A percentile compares a stretch with the other conserved stretches of the same genome.
These are phyloP conservation scores for Tolypocladium tundrense DNA, from an alignment of 2,329 filamentous ascomycete genomes.

Conservation along the genomic window DNA sequence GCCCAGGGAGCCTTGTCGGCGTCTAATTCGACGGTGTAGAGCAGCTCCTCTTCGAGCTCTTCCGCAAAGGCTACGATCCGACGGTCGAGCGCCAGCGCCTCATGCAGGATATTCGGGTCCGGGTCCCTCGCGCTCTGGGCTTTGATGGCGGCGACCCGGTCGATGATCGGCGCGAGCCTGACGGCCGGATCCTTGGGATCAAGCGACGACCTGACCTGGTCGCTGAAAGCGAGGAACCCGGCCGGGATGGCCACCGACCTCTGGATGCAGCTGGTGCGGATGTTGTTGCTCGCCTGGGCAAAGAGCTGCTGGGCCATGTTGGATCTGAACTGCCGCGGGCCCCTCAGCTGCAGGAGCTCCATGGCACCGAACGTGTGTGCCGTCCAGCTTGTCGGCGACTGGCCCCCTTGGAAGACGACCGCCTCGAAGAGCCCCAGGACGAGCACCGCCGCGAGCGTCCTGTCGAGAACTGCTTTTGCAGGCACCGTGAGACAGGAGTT, in stretches of 20 bases:
- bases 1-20: conserved; percentile 5
- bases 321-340: conserved; percentile 10
- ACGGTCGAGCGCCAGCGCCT: conserved; percentile 11
- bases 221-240: conserved; percentile 9
- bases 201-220: conserved; percentile 4
- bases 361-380: conserved; percentile 14
- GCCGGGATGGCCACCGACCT: conserved; percentile 9
- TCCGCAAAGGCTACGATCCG: conserved; percentile 4
- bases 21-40: not conserved
- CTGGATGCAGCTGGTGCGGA: conserved; percentile 16
- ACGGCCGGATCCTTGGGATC: conserved; percentile 6
- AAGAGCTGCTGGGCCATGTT: conserved; percentile 11
- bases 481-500: conserved; percentile 9
- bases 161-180: conserved; percentile 7
- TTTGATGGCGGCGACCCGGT: conserved; percentile 9
- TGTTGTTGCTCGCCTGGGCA: conserved; percentile 14
- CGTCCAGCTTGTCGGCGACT: conserved; percentile 14
- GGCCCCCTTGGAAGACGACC: conserved; percentile 12
- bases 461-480: conserved; percentile 10
- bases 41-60: not conserved
- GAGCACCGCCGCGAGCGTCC: conserved; percentile 15
- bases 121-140: not conserved
- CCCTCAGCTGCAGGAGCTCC: conserved; percentile 14
- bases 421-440: conserved; percentile 17
- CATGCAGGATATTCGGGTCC: conserved; percentile 4